These are phyloP conservation scores for Aspergillus sergii DNA, from an alignment of 2,329 filamentous ascomycete genomes.

Conservation along the genomic window DNA sequence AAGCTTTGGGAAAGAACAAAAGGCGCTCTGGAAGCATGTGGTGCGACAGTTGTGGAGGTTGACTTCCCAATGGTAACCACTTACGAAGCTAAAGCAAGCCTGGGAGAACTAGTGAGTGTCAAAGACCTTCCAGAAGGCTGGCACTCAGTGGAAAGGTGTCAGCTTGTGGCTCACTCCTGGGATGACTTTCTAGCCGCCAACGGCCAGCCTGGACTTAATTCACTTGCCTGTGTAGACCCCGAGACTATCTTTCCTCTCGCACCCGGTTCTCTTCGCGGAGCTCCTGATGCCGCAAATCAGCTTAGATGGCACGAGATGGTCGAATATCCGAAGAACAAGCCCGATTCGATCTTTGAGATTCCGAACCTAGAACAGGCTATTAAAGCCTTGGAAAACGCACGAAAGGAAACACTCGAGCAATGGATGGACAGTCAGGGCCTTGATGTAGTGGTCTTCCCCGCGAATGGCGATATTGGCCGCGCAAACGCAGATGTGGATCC, in stretches of 20 bases:
- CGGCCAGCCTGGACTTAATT: slow-evolving; percentile 41
- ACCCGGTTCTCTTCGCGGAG: slow-evolving; percentile 26
- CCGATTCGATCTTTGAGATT: slow-evolving; percentile 44
- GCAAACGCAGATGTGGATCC: slow-evolving; percentile 50
- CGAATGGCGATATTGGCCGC: slow-evolving; percentile 53
- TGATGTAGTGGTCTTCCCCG: slow-evolving; percentile 54
- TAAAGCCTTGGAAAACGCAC: slow-evolving; percentile 50
- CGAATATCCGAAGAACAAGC: slow-evolving; percentile 27
- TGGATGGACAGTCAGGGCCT: slow-evolving; percentile 50
- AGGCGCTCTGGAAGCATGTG: slow-evolving; percentile 29
- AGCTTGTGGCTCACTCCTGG: slow-evolving; percentile 56
- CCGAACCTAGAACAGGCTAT: slow-evolving; percentile 47
- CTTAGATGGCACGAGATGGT: slow-evolving; percentile 32
- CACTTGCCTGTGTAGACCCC: slow-evolving; percentile 45
- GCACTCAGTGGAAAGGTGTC: slow-evolving; percentile 51
- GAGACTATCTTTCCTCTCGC: slow-evolving; percentile 41
- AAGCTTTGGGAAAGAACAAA: slow-evolving; percentile 37
- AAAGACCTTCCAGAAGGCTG: slow-evolving; percentile 48
- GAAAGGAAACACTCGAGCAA: slow-evolving; percentile 54
- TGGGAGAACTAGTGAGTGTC: slow-evolving; percentile 42
- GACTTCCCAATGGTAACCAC: slow-evolving; percentile 36
- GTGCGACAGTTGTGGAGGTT: slow-evolving; percentile 36
- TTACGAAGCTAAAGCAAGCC: slow-evolving; percentile 39
- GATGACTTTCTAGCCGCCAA: slow-evolving; percentile 53
- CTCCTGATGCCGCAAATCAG: slow-evolving; percentile 27